Evolutionary conservation across 768 basidiomycete species (phyloP).

Genomic region (Dentipellis fragilis): DNA sequence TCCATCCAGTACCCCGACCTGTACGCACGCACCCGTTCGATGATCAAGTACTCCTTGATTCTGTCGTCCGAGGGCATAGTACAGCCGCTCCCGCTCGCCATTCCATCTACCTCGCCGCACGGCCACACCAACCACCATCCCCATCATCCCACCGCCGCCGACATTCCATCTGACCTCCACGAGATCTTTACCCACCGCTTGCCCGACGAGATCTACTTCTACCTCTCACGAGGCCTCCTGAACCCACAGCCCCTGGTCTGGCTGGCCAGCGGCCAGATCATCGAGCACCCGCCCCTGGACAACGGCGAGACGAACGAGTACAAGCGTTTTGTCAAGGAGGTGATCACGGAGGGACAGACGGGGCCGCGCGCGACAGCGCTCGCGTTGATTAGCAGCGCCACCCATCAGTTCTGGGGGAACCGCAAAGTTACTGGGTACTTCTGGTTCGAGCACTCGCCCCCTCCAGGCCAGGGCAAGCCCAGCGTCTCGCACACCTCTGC

Average conservation of each 20-base stretch:
- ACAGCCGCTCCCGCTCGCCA: constrained; percentile 68
- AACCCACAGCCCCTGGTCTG: constrained; percentile 89
- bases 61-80: constrained; percentile 81
- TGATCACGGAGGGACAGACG: constrained; percentile 90
- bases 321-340: constrained; percentile 89
- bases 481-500: constrained; percentile 58
- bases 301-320: constrained; percentile 96
- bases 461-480: constrained; percentile 33
- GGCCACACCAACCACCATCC: constrained; percentile 46
- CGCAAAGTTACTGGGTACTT: constrained; percentile 63
- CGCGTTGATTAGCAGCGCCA: constrained; percentile 75
- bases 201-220: constrained; percentile 95
- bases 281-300: constrained; percentile 83
- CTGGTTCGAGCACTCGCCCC: constrained; percentile 63
- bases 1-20: constrained; percentile 70
- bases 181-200: constrained; percentile 92
- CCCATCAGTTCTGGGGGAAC: constrained; percentile 73
- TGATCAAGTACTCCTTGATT: constrained; percentile 88
- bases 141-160: constrained; percentile 70
- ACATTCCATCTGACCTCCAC: constrained; percentile 85
- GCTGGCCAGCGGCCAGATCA: constrained; percentile 79
- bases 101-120: constrained; percentile 36
- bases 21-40: constrained; percentile 81
- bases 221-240: constrained; percentile 86
- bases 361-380: constrained; percentile 87